Conservation (phyloP, 495 filamentous ascomycete species). For the Penicillium silybi region DNA sequence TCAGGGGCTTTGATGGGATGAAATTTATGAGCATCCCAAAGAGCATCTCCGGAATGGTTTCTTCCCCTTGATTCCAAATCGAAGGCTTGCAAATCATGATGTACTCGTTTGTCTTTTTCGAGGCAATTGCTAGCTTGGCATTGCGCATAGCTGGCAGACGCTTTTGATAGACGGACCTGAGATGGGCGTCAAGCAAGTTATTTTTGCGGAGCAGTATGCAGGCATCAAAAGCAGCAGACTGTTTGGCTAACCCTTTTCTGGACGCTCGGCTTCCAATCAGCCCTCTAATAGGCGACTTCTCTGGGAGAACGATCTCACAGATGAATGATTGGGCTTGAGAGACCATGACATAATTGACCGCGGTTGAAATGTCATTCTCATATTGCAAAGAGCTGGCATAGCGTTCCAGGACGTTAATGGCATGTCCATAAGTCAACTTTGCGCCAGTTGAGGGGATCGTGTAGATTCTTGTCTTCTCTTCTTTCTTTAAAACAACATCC, state of each 20-base stretch:
- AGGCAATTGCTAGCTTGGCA: constrained; percentile 77
- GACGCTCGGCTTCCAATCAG: constrained; percentile 55
- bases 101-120: constrained; percentile 70
- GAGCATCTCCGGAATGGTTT: constrained; percentile 50
- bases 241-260: constrained; percentile 77
- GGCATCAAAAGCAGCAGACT: constrained; percentile 83
- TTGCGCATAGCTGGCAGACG: constrained; percentile 82
- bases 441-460: constrained; percentile 67
- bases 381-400: constrained; percentile 63
- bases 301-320: constrained; percentile 80
- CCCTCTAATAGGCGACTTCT: constrained; percentile 65
- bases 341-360: constrained; percentile 61
- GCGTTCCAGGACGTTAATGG: constrained; percentile 60
- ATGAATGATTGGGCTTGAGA: constrained; percentile 57
- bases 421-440: constrained; percentile 73
- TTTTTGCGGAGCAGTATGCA: constrained; percentile 66
- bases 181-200: constrained; percentile 65
- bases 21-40: constrained; percentile 65
- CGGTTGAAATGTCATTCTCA: constrained; percentile 48
- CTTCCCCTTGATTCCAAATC: constrained; percentile 61
- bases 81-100: constrained; percentile 73
- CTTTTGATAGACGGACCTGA: constrained; percentile 70
- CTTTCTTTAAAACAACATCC: constrained; percentile 50
- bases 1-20: constrained; percentile 52
- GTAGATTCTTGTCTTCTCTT: constrained; percentile 53